Conservation (phyloP, 2,329 filamentous ascomycete species). For the Colletotrichum spinosum region DNA sequence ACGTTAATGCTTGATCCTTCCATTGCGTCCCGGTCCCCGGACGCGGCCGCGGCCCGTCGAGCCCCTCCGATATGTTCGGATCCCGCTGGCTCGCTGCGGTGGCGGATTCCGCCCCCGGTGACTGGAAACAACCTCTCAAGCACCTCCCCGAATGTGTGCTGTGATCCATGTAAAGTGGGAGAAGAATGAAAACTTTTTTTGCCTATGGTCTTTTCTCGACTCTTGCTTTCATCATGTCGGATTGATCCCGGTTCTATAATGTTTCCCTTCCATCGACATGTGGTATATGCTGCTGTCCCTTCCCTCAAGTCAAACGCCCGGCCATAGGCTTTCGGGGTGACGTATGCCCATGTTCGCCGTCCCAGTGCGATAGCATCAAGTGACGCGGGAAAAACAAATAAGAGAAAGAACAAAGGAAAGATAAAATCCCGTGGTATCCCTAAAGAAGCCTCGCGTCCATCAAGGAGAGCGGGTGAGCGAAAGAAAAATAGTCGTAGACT, state of each 20-base stretch:
- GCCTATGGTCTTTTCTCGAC: conserved; percentile 38
- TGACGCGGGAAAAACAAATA: conserved; percentile 14
- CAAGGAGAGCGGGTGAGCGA: conserved; percentile 33
- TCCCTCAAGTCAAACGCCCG: conserved; percentile 34
- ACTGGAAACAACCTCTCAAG: too few relatives aligned
- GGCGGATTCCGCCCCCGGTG: too few relatives aligned
- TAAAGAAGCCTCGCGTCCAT: conserved; percentile 33
- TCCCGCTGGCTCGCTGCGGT: neutral
- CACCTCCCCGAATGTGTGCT: neutral
- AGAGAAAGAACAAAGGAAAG: conserved; percentile 10
- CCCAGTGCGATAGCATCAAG: conserved; percentile 18
- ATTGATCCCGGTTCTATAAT: conserved; percentile 38
- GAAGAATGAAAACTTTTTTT: conserved; percentile 34
- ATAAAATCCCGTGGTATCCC: conserved; percentile 16
- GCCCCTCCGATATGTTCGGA: conserved; percentile 3
- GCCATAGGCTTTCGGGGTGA: conserved; percentile 34
- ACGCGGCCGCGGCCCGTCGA: conserved; percentile 7
- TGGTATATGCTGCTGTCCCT: conserved; percentile 36
- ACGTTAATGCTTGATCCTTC: conserved; percentile 23
- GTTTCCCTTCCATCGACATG: conserved; percentile 31
- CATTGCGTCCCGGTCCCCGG: conserved; percentile 14
- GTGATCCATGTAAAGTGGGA: conserved; percentile 11
- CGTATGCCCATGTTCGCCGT: conserved; percentile 36
- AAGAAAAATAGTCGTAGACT: conserved; percentile 38
- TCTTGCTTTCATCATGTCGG: conserved; percentile 36